These are phyloP conservation scores for Cryptococcus sp. DNA, from an alignment of 1,284 basidiomycete species.

Conservation along the genomic window DNA sequence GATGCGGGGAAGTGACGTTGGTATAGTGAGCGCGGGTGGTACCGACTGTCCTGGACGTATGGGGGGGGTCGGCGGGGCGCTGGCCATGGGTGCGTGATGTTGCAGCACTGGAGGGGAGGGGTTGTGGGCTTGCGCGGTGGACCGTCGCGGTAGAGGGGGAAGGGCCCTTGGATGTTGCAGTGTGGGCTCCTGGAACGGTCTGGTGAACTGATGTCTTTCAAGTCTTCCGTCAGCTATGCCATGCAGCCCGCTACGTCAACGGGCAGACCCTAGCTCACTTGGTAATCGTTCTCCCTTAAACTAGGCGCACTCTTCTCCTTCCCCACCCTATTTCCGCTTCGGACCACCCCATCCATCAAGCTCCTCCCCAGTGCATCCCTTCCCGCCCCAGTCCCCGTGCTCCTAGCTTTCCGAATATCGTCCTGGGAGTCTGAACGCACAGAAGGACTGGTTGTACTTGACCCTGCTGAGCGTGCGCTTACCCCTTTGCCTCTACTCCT, in stretches of 20 bases:
- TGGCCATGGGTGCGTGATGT: background rate
- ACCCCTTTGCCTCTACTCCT: background rate
- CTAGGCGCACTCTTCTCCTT: background rate
- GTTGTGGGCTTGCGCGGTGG: slow-evolving; percentile 1
- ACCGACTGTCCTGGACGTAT: background rate
- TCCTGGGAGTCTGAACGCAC: background rate
- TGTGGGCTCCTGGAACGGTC: background rate
- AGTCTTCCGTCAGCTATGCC: background rate
- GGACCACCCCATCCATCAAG: background rate
- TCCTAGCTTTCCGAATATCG: background rate
- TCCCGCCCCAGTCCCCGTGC: background rate
- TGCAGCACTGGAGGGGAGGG: slow-evolving; percentile 3
- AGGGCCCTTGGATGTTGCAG: background rate
- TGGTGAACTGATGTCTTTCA: slow-evolving; percentile 4
- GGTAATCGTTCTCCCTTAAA: slow-evolving; percentile 7
- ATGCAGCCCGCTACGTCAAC: background rate
- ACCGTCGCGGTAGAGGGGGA: slow-evolving; percentile 6
- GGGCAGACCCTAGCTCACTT: background rate
- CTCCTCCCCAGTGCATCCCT: background rate
- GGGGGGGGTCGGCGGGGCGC: background rate
- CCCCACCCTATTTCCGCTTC: no score
- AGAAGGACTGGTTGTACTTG: slow-evolving; percentile 1
- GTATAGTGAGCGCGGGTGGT: background rate
- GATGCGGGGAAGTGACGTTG: background rate
- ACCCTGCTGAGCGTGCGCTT: slow-evolving; percentile 3